These are phyloP conservation scores for Podaxis rugospora DNA, from an alignment of 768 basidiomycete genomes.

Conservation along the genomic window DNA sequence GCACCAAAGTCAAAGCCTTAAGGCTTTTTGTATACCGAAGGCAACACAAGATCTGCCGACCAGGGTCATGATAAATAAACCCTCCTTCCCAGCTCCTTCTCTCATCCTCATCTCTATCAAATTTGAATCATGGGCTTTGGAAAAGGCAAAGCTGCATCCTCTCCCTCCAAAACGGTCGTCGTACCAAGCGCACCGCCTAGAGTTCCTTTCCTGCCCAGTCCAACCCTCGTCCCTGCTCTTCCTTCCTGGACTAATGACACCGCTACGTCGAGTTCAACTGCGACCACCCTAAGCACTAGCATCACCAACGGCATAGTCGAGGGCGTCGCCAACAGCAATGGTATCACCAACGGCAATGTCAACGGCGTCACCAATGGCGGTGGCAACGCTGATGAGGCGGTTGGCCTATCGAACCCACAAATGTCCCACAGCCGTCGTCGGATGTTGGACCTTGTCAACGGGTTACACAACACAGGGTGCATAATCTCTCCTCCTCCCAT, in stretches of 20 bases:
- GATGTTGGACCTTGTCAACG: conserved; percentile 58
- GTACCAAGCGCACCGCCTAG: neutral
- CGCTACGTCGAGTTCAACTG: neutral
- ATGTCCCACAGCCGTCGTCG: conserved; percentile 37
- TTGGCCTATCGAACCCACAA: conserved; percentile 50
- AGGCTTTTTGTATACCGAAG: too few relatives aligned
- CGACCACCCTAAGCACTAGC: neutral
- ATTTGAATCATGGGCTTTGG: neutral
- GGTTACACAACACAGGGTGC: conserved; percentile 59
- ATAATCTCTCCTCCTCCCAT: neutral
- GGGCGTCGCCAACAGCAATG: too few relatives aligned
- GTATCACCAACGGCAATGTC: neutral
- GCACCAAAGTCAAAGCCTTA: too few relatives aligned
- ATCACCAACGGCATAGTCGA: too few relatives aligned
- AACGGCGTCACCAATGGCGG: neutral
- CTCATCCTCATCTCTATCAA: neutral
- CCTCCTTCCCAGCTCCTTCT: neutral
- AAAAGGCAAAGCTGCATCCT: neutral
- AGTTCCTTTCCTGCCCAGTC: neutral
- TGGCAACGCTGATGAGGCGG: conserved; percentile 8
- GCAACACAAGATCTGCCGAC: too few relatives aligned
- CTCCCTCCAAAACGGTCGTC: neutral
- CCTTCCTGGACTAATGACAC: too few relatives aligned
- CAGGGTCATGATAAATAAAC: too few relatives aligned
- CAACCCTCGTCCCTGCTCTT: neutral